phyloP scores from a whole-genome alignment of 2,329 filamentous ascomycete species.

The Harringtonia aguacate region DNA sequence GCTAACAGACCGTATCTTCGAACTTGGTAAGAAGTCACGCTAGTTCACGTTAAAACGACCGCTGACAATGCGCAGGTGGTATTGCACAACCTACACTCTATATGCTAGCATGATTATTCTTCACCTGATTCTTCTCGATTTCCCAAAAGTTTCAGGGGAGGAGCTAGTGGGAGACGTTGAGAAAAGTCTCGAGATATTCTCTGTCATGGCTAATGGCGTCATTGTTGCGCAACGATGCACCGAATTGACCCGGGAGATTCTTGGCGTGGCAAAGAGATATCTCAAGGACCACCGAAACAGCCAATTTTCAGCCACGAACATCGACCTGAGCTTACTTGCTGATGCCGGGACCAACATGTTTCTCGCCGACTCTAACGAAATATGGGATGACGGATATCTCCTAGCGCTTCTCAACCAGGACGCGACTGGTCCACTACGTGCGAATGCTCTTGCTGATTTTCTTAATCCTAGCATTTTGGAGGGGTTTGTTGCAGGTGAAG shows the following conservation, averaged over 20 bases:
- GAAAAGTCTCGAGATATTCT: not conserved
- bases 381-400: not conserved
- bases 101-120: not conserved
- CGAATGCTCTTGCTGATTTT: not conserved
- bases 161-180: not conserved
- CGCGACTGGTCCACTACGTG: too few relatives aligned
- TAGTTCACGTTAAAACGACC: not conserved
- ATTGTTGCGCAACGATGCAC: not conserved
- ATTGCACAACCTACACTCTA: not conserved
- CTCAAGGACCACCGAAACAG: not conserved
- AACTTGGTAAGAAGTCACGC: not conserved
- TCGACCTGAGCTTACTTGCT: too few relatives aligned
- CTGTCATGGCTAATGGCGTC: not conserved
- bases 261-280: not conserved
- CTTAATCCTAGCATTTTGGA: not conserved
- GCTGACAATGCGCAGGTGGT: not conserved
- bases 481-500: too few relatives aligned
- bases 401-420: not conserved
- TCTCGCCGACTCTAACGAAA: too few relatives aligned
- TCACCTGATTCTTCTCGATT: not conserved
- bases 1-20: not conserved
- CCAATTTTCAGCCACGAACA: too few relatives aligned
- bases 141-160: not conserved
- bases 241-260: not conserved
- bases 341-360: too few relatives aligned